Conservation (phyloP, 2,329 filamentous ascomycete genomes). For the Trichophyton benhamiae region DNA sequence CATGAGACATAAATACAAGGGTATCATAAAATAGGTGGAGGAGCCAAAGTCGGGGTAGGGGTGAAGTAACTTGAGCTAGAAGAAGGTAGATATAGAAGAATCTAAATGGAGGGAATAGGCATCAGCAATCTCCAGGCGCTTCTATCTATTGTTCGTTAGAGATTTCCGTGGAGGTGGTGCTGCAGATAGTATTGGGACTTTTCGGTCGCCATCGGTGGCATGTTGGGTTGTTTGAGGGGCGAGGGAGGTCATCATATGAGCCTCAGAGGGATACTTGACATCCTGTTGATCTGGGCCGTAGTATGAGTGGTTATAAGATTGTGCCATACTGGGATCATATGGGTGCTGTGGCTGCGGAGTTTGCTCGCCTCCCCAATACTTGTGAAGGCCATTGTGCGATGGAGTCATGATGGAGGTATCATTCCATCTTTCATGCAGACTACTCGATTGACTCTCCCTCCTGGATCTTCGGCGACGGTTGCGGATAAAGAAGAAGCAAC, state of each 20-base stretch:
- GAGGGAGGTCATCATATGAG: constrained; percentile 9
- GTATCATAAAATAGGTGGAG: neutral
- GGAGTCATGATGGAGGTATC: constrained; percentile 24
- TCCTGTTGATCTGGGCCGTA: constrained; percentile 5
- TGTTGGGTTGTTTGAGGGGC: constrained; percentile 6
- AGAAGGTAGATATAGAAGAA: neutral
- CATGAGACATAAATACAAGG: neutral
- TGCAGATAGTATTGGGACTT: constrained; percentile 12
- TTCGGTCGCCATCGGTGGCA: constrained; percentile 4
- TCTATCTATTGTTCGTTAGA: neutral
- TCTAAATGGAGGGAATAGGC: neutral
- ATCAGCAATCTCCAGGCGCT: neutral
- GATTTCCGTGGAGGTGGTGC: constrained; percentile 11
- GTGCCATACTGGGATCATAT: neutral
- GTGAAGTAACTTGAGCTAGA: neutral
- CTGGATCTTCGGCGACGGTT: constrained; percentile 29
- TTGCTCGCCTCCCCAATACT: constrained; percentile 17
- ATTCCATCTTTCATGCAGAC: constrained; percentile 27
- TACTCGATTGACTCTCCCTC: constrained; percentile 16
- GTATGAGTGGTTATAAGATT: constrained; percentile 1
- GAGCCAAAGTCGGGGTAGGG: neutral
- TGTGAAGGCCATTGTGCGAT: constrained; percentile 13
- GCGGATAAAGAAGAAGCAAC: constrained; percentile 34
- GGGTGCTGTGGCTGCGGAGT: neutral
- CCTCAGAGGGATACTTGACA: constrained; percentile 12